Evolutionary conservation across 257 asterid genomes (phyloP), one percentile per base, ranked within the genome.

Genomic region (Thymus mandschuricus): DNA sequence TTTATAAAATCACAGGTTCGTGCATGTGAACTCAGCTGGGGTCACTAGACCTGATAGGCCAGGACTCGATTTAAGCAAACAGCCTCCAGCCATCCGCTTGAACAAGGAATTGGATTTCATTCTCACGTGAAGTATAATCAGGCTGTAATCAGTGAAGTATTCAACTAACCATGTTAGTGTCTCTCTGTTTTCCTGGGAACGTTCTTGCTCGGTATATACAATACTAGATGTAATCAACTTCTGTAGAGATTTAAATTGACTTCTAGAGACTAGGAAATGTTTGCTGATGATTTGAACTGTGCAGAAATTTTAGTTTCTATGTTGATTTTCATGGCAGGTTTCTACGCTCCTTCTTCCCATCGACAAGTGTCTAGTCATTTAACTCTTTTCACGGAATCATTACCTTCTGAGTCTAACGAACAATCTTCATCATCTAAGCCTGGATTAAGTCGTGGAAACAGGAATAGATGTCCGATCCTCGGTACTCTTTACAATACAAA

Each of bases 21-120:
- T 94, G 84, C 99, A 94, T 73, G 95, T 94, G 68, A 69, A 97
- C 76, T 94, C 99, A 38, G 97, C 99, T 40, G 99, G 99, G 55
- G 97, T 94, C 70, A 88, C 97, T 63, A 84, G 99, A 75, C 99
- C 99, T 40, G 99, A 94, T 51, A 89, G 99, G 81, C 97, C 97
- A 46, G 97, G 95, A 27, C 92, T 94, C 52, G 99, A 94, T 83
- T 79, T 94, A 75, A 91, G 95, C 90, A 94, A 89, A 81, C 97
- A 94, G 71, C 99, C 99, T 66, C 99, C 99, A 60, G 99, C 97
- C 21, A 97, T 94, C 66, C 95, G 99, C 60, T 50, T 94, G 83
- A 94, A 94, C 84, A 89, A 91, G 85, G 99, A 94, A 79, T 70
- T 91, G 81, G 97, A 76, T 41, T 94, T 79, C 84, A 91, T 94